Conservation (phyloP, 352 stramenopile genomes). For the Phytophthora pinifolia region DNA sequence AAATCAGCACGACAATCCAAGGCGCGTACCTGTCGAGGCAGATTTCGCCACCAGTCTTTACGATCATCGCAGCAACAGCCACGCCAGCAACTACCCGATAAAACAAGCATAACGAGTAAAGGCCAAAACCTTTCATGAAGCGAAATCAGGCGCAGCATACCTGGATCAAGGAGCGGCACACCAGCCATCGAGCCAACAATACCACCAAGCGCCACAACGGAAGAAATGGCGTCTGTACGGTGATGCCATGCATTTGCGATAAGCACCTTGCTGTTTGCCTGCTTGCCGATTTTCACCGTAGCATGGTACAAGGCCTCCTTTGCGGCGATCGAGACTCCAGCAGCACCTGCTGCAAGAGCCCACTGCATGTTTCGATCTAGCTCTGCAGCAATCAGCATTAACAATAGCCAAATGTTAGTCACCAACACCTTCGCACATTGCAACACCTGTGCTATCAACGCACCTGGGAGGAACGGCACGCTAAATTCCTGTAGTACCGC, state of each 20-base stretch:
- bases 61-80: constrained; percentile 87
- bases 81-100: constrained; percentile 63
- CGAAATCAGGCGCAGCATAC: too few species aligned
- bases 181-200: constrained; percentile 75
- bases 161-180: constrained; percentile 70
- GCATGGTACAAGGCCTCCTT: constrained; percentile 95
- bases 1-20: not conserved
- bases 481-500: constrained; percentile 36
- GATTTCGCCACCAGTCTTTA: constrained; percentile 85
- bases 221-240: constrained; percentile 91
- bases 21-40: constrained; percentile 65
- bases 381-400: constrained; percentile 24
- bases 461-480: constrained; percentile 52
- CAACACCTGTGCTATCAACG: not conserved
- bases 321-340: constrained; percentile 88
- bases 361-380: constrained; percentile 57
- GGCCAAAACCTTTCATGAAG: too few species aligned
- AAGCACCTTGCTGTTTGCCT: constrained; percentile 93
- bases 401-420: not conserved
- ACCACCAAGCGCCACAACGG: constrained; percentile 77
- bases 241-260: constrained; percentile 98
- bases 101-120: not conserved
- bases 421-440: not conserved
- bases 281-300: constrained; percentile 91
- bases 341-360: constrained; percentile 81